A percentile compares a stretch with the other conserved stretches of the same genome.
These are phyloP conservation scores for Penicillium fimorum DNA, from an alignment of 495 filamentous ascomycete genomes.

Conservation along the genomic window DNA sequence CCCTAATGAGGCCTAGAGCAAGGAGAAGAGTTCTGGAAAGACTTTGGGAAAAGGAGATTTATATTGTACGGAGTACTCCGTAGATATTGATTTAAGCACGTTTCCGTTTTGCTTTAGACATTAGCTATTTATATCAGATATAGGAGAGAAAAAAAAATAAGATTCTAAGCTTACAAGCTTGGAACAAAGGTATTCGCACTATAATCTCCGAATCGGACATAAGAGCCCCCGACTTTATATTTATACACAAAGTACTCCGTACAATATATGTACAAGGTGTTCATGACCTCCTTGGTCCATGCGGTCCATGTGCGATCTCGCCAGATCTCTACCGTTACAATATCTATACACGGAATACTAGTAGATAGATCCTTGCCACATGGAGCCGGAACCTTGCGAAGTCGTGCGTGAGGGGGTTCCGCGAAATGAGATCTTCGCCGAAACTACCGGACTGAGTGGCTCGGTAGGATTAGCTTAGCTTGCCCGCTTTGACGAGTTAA, in stretches of 20 bases:
- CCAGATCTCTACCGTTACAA: neutral
- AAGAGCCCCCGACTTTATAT: too few relatives aligned
- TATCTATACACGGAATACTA: neutral
- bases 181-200: too few relatives aligned
- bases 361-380: neutral
- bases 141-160: too few relatives aligned
- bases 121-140: too few relatives aligned
- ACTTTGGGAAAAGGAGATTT: neutral
- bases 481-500: neutral
- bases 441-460: constrained; percentile 1
- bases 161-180: too few relatives aligned
- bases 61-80: neutral
- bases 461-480: neutral
- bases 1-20: constrained; percentile 11
- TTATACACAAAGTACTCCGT: neutral
- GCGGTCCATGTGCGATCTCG: neutral
- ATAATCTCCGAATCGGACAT: too few relatives aligned
- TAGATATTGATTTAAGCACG: too few relatives aligned
- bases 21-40: constrained; percentile 3
- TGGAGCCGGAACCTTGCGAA: constrained; percentile 1
- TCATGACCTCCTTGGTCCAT: neutral
- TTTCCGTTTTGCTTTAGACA: too few relatives aligned
- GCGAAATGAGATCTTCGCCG: constrained; percentile 1
- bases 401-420: constrained; percentile 4
- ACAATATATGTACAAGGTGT: neutral